Conservation (phyloP, 75 land plant genomes). For the Azolla pinnata region DNA sequence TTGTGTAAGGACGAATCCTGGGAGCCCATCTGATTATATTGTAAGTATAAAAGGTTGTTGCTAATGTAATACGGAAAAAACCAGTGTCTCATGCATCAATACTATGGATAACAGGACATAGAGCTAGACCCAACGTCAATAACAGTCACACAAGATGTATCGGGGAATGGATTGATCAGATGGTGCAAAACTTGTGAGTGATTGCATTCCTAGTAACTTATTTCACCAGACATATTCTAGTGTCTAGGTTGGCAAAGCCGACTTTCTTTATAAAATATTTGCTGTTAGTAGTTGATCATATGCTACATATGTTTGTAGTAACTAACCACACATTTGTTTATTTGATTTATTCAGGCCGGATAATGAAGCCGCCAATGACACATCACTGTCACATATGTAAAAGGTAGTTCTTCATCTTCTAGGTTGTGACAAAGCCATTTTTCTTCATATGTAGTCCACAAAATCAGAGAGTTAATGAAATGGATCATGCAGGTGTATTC, state of each 20-base stretch:
- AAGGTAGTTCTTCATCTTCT: no score
- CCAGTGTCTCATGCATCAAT: no score
- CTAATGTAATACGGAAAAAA: not conserved
- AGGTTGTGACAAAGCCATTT: no score
- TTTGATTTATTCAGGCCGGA: slow-evolving; percentile 14
- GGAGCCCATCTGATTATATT: slow-evolving; percentile 13
- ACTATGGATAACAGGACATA: slow-evolving; percentile 13
- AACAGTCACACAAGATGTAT: slow-evolving; percentile 5
- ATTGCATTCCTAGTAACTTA: not conserved
- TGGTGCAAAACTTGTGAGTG: slow-evolving; percentile 31
- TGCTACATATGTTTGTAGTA: not conserved
- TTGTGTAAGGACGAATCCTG: slow-evolving; percentile 30
- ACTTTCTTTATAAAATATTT: no score
- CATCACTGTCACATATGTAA: slow-evolving; percentile 31
- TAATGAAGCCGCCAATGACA: slow-evolving; percentile 26
- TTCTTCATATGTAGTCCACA: no score
- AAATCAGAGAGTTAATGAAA: no score
- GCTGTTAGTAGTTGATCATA: no score
- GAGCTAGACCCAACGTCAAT: slow-evolving; percentile 7
- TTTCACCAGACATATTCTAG: no score
- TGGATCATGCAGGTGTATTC: slow-evolving; percentile 30
- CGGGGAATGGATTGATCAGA: slow-evolving; percentile 13
- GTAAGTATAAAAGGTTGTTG: slow-evolving; percentile 1
- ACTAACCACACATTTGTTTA: not conserved
- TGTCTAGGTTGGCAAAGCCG: no score